Conservation (phyloP, 805 yeast species). For the Sporopachydermia quercuum region DNA sequence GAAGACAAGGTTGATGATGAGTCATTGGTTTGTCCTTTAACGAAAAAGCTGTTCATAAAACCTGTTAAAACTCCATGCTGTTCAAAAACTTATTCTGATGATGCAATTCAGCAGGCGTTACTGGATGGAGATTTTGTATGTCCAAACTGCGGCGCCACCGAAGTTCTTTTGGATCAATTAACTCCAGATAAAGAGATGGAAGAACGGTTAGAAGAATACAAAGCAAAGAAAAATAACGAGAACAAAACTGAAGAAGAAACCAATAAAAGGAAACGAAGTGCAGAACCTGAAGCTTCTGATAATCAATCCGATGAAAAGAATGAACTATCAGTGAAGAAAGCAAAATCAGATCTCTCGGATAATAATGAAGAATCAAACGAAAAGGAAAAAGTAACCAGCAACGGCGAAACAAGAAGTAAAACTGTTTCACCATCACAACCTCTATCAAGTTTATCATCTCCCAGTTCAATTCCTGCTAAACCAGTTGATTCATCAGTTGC, state of each 20-base stretch:
- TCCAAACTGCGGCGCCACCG: conserved; percentile 70
- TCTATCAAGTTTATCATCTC: no score
- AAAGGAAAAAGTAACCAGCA: conserved; percentile 7
- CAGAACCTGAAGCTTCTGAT: neutral
- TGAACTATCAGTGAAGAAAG: neutral
- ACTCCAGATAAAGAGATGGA: conserved; percentile 45
- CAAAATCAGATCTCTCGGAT: no score
- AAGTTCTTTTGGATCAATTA: conserved; percentile 61
- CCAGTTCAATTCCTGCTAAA: no score
- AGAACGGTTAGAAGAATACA: conserved; percentile 34
- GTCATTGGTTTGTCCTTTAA: conserved; percentile 56
- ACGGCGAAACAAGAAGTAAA: no score
- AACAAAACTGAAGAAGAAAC: conserved; percentile 11
- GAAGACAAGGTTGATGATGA: conserved; percentile 38
- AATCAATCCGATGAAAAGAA: neutral
- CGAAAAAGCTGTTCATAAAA: conserved; percentile 42
- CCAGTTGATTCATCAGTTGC: no score
- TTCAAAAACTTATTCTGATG: conserved; percentile 38
- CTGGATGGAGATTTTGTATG: conserved; percentile 80
- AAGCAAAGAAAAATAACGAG: conserved; percentile 18
- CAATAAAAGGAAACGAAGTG: conserved; percentile 4
- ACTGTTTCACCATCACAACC: no score
- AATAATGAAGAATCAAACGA: conserved; percentile 1
- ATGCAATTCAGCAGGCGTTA: conserved; percentile 47
- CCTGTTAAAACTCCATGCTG: conserved; percentile 86